A percentile compares a stretch with the other conserved stretches of the same genome.
These are phyloP conservation scores for Aspergillus bombycis DNA, from an alignment of 2,329 filamentous ascomycete species.

Conservation along the genomic window DNA sequence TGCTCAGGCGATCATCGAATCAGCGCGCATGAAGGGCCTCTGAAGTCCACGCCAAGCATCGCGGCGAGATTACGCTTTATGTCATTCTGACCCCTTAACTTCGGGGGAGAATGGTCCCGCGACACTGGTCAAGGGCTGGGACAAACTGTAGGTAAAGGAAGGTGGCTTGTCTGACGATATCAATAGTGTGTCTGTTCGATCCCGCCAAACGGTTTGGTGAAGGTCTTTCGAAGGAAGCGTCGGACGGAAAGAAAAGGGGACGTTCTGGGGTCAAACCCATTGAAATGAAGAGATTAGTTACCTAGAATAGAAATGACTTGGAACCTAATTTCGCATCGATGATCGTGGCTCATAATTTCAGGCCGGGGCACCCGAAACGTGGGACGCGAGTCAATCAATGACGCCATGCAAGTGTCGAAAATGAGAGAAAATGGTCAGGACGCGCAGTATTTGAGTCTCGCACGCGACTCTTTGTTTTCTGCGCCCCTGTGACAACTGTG, in stretches of 20 bases:
- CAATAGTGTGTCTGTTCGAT: slow-evolving; percentile 5
- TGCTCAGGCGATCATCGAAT: slow-evolving; percentile 31
- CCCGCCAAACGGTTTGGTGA: background rate
- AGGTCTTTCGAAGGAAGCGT: background rate
- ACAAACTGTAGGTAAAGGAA: slow-evolving; percentile 4
- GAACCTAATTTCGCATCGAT: slow-evolving; percentile 15
- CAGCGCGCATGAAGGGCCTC: slow-evolving; percentile 28
- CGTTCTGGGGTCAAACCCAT: background rate
- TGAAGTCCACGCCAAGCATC: slow-evolving; percentile 29
- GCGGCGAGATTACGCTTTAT: slow-evolving; percentile 22
- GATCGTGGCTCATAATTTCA: slow-evolving; percentile 22
- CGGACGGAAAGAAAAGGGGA: background rate
- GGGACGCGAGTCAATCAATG: slow-evolving; percentile 38
- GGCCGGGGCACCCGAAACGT: slow-evolving; percentile 29
- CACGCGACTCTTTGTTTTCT: slow-evolving; percentile 6
- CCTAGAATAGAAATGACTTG: slow-evolving; percentile 10
- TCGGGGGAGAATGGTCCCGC: slow-evolving; percentile 18
- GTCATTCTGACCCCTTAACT: slow-evolving; percentile 19
- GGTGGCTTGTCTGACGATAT: slow-evolving; percentile 10
- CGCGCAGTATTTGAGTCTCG: slow-evolving; percentile 15
- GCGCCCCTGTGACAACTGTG: background rate
- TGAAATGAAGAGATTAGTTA: background rate
- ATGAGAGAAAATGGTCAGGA: slow-evolving; percentile 5
- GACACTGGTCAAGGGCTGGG: slow-evolving; percentile 21
- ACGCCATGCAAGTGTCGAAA: slow-evolving; percentile 27